Percentiles rank a stretch among this genome's conserved stretches.
Evolutionary conservation across 2,329 filamentous ascomycete species (phyloP).

Genomic region (Phaeosphaeria sp.): DNA sequence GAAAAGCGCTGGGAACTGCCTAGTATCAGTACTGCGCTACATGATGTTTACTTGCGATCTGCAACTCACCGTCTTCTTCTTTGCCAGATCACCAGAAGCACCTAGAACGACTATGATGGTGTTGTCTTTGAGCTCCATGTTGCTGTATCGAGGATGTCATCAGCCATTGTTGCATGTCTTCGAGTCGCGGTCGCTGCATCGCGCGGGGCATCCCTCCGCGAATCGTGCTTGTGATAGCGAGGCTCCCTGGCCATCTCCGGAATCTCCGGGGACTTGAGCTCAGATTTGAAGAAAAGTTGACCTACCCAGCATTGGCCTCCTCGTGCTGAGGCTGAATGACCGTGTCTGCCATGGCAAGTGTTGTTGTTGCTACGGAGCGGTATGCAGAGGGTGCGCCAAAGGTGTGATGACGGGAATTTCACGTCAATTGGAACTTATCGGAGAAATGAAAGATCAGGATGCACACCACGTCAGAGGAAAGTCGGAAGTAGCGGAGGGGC

Average conservation of each 20-base stretch:
- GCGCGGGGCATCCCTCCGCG: neutral
- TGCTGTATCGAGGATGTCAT: slow-evolving; percentile 60
- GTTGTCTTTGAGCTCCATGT: slow-evolving; percentile 97
- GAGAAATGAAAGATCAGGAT: slow-evolving; percentile 10
- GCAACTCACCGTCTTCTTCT: slow-evolving; percentile 93
- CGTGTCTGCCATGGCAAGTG: slow-evolving; percentile 53
- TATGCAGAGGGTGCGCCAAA: slow-evolving; percentile 28
- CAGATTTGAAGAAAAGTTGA: slow-evolving; percentile 10
- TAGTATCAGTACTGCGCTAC: slow-evolving; percentile 26
- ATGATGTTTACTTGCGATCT: slow-evolving; percentile 1
- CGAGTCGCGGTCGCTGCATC: slow-evolving; percentile 2
- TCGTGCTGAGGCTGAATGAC: slow-evolving; percentile 54
- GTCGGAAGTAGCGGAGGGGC: slow-evolving; percentile 35
- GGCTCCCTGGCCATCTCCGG: neutral
- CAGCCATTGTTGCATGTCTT: slow-evolving; percentile 27
- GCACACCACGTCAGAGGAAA: slow-evolving; percentile 16
- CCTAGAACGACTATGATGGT: slow-evolving; percentile 96
- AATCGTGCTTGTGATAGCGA: neutral
- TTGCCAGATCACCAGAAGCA: slow-evolving; percentile 95
- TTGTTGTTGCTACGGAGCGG: slow-evolving; percentile 7
- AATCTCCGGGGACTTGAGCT: neutral
- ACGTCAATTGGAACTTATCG: slow-evolving; percentile 29
- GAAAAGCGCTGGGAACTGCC: slow-evolving; percentile 92
- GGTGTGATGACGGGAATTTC: slow-evolving; percentile 25
- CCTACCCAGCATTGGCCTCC: slow-evolving; percentile 56